Percentiles rank a stretch among this genome's conserved stretches.
Evolutionary conservation across 257 asterid genomes (phyloP).

Genomic region (Echites panduratus): DNA sequence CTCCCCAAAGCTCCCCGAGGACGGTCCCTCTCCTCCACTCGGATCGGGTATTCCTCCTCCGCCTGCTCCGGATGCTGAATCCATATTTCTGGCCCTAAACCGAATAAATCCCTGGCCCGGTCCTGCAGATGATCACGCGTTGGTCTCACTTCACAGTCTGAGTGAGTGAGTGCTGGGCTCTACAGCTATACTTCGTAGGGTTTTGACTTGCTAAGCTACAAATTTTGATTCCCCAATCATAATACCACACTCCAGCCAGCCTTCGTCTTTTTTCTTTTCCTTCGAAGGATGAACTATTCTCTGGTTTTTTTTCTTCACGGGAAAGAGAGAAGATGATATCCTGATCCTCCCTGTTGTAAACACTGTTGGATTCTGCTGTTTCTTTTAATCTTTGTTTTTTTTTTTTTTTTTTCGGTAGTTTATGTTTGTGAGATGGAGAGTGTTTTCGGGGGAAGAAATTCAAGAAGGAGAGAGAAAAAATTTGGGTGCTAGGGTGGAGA

Average conservation of each 20-base stretch:
- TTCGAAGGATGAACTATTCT: background rate
- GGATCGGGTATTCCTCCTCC: slow-evolving; percentile 17
- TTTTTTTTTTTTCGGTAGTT: no score
- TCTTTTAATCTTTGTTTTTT: background rate
- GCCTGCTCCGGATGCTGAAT: slow-evolving; percentile 29
- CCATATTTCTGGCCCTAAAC: no score
- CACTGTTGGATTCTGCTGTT: background rate
- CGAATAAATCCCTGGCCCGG: no score
- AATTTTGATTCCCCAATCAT: slow-evolving; percentile 2
- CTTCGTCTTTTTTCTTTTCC: background rate
- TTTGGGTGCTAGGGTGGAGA: background rate
- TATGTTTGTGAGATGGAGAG: slow-evolving; percentile 17
- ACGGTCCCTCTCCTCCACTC: slow-evolving; percentile 22
- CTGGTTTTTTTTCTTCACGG: background rate
- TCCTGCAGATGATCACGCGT: background rate
- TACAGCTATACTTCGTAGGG: no score
- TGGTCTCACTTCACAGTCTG: no score
- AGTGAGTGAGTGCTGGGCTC: no score
- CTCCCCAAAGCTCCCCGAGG: slow-evolving; percentile 16
- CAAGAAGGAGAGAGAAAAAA: background rate
- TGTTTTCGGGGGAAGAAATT: slow-evolving; percentile 11
- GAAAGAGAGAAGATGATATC: background rate
- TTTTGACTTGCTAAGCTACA: background rate
- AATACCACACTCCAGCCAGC: no score
- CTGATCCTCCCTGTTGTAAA: background rate